phyloP scores from a whole-genome alignment of 192 early-diverging fungal genomes.

The Coemansia sp. region DNA sequence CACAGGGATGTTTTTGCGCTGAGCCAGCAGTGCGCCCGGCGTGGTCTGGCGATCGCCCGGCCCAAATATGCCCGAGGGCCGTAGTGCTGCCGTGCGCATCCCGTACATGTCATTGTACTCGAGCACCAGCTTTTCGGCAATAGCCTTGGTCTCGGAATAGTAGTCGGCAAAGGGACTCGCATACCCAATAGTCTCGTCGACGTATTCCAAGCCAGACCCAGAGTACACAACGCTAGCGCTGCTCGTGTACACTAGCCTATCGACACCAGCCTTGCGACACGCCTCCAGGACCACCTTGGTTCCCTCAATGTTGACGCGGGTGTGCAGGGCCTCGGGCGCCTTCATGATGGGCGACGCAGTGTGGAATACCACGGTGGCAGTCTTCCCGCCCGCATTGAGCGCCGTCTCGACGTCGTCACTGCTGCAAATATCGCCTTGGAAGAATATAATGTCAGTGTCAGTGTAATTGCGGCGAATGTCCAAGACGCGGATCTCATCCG shows the following conservation, averaged over 20 bases:
- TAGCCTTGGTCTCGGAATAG: constrained; percentile 91
- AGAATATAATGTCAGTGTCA: constrained; percentile 50
- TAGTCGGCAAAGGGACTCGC: constrained; percentile 77
- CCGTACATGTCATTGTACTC: constrained; percentile 65
- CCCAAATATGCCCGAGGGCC: constrained; percentile 93
- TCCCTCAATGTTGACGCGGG: constrained; percentile 83
- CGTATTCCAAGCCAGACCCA: constrained; percentile 73
- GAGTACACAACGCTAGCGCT: constrained; percentile 90
- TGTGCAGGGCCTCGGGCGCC: constrained; percentile 70
- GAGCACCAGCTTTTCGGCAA: constrained; percentile 77
- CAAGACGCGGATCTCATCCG: constrained; percentile 75
- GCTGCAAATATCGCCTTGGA: constrained; percentile 67
- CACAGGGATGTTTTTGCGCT: constrained; percentile 60
- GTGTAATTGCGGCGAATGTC: constrained; percentile 68
- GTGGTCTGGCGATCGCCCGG: constrained; percentile 78
- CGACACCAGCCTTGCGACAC: constrained; percentile 66
- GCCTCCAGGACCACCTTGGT: constrained; percentile 84
- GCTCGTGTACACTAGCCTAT: constrained; percentile 81
- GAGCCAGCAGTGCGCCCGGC: constrained; percentile 68
- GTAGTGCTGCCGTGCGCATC: constrained; percentile 75
- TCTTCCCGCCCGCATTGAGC: constrained; percentile 40
- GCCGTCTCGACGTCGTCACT: constrained; percentile 60
- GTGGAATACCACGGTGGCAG: constrained; percentile 80
- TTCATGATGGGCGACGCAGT: constrained; percentile 88
- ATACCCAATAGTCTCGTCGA: constrained; percentile 80